phyloP scores from a whole-genome alignment of 2,329 filamentous ascomycete species.

The Fusarium longipes region DNA sequence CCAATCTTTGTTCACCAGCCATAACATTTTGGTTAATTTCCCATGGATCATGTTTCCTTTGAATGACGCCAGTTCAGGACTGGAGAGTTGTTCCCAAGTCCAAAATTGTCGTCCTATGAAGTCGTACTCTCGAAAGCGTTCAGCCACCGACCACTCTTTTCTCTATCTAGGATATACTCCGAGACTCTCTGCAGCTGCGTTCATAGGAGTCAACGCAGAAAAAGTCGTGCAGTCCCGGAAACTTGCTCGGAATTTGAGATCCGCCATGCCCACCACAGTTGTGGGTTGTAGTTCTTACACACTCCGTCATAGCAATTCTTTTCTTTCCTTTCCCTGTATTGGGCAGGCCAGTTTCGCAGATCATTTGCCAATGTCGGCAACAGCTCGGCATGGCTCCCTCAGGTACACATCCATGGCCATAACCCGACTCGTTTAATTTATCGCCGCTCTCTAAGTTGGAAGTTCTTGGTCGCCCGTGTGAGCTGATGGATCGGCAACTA shows the following conservation, averaged over 20 bases:
- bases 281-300: not conserved
- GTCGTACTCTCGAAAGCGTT: not conserved
- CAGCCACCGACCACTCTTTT: not conserved
- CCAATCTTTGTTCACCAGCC: constrained; percentile 23
- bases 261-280: not conserved
- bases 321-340: not conserved
- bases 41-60: not conserved
- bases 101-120: not conserved
- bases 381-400: constrained; percentile 25
- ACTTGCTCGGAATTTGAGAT: constrained; percentile 11
- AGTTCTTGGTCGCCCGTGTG: constrained; percentile 31
- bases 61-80: not conserved
- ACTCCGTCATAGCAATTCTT: not conserved
- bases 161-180: not conserved
- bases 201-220: constrained; percentile 5
- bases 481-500: constrained; percentile 46
- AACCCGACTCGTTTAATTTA: constrained; percentile 25
- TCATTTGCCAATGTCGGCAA: constrained; percentile 6
- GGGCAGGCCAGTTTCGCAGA: constrained; percentile 25
- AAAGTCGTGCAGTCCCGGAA: constrained; percentile 18
- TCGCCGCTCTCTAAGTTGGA: constrained; percentile 23
- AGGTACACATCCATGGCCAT: constrained; percentile 14
- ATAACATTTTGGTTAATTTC: not conserved
- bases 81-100: not conserved
- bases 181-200: constrained; percentile 14